phyloP scores from a whole-genome alignment of 2,329 filamentous ascomycete species.

The Aspergillus felis region DNA sequence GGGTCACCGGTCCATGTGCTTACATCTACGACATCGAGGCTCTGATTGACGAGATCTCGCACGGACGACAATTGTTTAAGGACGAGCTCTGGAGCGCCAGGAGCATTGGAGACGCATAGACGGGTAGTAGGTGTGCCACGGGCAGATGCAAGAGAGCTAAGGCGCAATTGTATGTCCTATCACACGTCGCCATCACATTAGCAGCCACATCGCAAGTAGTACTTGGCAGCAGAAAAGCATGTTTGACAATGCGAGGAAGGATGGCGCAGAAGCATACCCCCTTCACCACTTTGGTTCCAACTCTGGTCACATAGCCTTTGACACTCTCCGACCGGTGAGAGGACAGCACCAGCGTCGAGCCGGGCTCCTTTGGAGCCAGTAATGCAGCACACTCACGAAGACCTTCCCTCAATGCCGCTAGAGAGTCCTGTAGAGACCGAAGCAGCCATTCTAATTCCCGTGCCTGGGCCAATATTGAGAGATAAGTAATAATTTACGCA shows the following conservation, averaged over 20 bases:
- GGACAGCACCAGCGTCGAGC: slow-evolving; percentile 84
- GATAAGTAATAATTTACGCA: slow-evolving; percentile 1
- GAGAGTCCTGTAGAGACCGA: slow-evolving; percentile 56
- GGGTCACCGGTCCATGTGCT: slow-evolving; percentile 68
- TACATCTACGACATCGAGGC: slow-evolving; percentile 77
- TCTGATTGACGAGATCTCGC: slow-evolving; percentile 73
- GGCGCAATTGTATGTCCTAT: slow-evolving; percentile 71
- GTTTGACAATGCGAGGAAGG: neutral
- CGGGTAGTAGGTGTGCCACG: slow-evolving; percentile 50
- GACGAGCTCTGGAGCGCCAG: slow-evolving; percentile 55
- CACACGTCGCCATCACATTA: neutral
- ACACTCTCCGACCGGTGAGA: slow-evolving; percentile 82
- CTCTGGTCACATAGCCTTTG: slow-evolving; percentile 86
- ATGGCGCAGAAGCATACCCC: slow-evolving; percentile 57
- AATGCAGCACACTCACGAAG: slow-evolving; percentile 86
- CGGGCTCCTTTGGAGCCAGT: slow-evolving; percentile 77
- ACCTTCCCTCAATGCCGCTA: slow-evolving; percentile 62
- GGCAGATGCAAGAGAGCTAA: slow-evolving; percentile 51
- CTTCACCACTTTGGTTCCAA: slow-evolving; percentile 87
- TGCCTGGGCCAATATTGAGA: slow-evolving; percentile 34
- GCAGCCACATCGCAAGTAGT: neutral
- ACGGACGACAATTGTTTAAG: slow-evolving; percentile 69
- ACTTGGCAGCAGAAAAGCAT: neutral
- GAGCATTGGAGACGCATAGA: slow-evolving; percentile 49
- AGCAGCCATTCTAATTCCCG: slow-evolving; percentile 64